Evolutionary conservation across 2,329 filamentous ascomycete genomes (phyloP).

Genomic region (Colletotrichum sp.): DNA sequence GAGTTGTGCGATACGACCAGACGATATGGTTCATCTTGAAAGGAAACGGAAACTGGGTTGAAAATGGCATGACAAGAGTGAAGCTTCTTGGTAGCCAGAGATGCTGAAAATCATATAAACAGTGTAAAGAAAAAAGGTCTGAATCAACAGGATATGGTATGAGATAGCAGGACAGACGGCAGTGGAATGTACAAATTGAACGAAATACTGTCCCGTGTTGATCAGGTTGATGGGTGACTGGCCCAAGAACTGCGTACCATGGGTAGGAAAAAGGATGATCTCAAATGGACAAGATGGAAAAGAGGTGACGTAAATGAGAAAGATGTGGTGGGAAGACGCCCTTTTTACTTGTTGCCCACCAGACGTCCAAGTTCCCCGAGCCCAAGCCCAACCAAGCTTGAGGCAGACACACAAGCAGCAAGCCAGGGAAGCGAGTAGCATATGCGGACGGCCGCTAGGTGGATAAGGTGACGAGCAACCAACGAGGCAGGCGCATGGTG

Average conservation of each 20-base stretch:
- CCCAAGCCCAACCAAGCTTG: neutral
- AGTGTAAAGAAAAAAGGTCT: neutral
- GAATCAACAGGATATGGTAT: neutral
- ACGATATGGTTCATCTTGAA: neutral
- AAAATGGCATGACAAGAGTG: neutral
- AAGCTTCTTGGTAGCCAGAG: neutral
- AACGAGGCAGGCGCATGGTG: neutral
- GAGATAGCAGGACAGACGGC: neutral
- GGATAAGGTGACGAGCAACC: neutral
- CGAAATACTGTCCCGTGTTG: neutral
- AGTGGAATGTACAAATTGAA: neutral
- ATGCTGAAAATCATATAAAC: neutral
- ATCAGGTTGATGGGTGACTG: neutral
- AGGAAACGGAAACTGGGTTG: neutral
- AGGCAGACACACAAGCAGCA: neutral
- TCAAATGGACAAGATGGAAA: neutral
- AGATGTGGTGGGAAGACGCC: neutral
- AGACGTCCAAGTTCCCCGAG: neutral
- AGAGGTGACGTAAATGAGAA: neutral
- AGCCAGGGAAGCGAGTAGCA: neutral
- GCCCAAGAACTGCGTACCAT: neutral
- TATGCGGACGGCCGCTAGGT: neutral
- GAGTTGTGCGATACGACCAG: conserved; percentile 5
- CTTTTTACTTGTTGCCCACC: neutral
- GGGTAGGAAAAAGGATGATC: neutral